phyloP scores from a whole-genome alignment of 2,329 filamentous ascomycete species.

The Grosmannia clavigera region DNA sequence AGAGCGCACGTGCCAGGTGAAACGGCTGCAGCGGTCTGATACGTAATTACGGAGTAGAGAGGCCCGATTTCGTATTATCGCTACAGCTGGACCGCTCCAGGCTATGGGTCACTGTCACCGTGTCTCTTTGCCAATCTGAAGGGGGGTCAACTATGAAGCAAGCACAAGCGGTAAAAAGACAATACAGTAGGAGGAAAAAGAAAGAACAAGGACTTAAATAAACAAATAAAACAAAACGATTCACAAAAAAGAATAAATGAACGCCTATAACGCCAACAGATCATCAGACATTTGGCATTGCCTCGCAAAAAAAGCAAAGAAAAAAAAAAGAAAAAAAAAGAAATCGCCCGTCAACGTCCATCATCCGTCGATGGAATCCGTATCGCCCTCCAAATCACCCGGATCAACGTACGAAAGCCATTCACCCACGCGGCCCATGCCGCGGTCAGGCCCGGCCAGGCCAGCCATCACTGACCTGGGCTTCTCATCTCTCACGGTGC shows the following conservation, averaged over 20 bases:
- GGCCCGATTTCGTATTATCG: too few species aligned
- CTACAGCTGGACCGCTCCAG: too few species aligned
- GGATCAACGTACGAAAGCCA: conserved; percentile 36
- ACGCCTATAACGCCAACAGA: neutral
- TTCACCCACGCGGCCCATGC: conserved; percentile 34
- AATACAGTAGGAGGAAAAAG: too few species aligned
- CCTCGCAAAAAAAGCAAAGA: neutral
- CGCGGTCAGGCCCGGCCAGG: conserved; percentile 30
- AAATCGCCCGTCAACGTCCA: too few species aligned
- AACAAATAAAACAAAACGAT: too few species aligned
- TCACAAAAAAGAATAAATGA: neutral
- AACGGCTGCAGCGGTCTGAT: neutral
- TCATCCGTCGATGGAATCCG: neutral
- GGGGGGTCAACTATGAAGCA: neutral
- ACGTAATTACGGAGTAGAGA: too few species aligned
- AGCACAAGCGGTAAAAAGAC: too few species aligned
- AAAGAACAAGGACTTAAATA: too few species aligned
- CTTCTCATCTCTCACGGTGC: conserved; percentile 5
- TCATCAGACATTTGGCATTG: neutral
- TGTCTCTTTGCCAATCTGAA: neutral
- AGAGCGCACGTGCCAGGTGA: neutral
- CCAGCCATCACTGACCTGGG: conserved; percentile 32
- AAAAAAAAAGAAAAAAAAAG: too few species aligned
- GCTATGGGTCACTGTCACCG: too few species aligned
- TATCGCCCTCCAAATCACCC: conserved; percentile 23